These are phyloP conservation scores for Adansonia gregorii DNA, from an alignment of 441 rosid genomes.

Conservation along the genomic window DNA sequence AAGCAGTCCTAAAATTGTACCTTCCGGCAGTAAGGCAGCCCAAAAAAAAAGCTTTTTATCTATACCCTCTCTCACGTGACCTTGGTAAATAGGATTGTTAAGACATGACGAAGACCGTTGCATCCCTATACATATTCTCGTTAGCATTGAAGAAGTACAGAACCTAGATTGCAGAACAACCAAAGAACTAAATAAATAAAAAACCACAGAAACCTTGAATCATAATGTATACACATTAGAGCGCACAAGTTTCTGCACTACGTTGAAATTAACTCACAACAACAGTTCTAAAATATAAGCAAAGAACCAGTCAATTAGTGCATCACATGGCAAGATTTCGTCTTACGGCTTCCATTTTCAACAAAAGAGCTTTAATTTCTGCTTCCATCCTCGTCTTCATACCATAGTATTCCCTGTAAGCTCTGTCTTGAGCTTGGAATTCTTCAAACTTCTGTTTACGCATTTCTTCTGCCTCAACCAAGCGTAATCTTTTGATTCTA, in stretches of 20 bases:
- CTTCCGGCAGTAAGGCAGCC: not conserved
- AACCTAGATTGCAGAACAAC: slow-evolving; percentile 28
- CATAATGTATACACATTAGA: slow-evolving; percentile 25
- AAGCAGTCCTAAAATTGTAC: not conserved
- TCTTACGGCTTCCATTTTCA: slow-evolving; percentile 87
- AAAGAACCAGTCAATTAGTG: not conserved
- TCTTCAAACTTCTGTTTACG: slow-evolving; percentile 73
- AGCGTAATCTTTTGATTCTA: slow-evolving; percentile 61
- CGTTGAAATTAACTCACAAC: too few relatives aligned
- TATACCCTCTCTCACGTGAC: too few relatives aligned
- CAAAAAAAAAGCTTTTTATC: too few relatives aligned
- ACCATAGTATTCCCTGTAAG: slow-evolving; percentile 49
- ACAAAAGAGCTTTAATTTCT: slow-evolving; percentile 77
- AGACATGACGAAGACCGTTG: slow-evolving; percentile 30
- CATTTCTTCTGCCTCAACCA: slow-evolving; percentile 63
- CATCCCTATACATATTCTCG: slow-evolving; percentile 48
- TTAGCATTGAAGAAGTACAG: slow-evolving; percentile 30
- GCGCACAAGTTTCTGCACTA: slow-evolving; percentile 7
- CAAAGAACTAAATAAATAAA: slow-evolving; percentile 21
- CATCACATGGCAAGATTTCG: slow-evolving; percentile 62
- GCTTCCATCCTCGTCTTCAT: slow-evolving; percentile 67
- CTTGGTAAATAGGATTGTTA: slow-evolving; percentile 18
- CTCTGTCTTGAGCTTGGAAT: slow-evolving; percentile 62
- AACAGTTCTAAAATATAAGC: not conserved
- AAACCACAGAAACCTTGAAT: slow-evolving; percentile 23